phyloP scores from a whole-genome alignment of 83 land plant genomes.

The Diphasiastrum complanatum region DNA sequence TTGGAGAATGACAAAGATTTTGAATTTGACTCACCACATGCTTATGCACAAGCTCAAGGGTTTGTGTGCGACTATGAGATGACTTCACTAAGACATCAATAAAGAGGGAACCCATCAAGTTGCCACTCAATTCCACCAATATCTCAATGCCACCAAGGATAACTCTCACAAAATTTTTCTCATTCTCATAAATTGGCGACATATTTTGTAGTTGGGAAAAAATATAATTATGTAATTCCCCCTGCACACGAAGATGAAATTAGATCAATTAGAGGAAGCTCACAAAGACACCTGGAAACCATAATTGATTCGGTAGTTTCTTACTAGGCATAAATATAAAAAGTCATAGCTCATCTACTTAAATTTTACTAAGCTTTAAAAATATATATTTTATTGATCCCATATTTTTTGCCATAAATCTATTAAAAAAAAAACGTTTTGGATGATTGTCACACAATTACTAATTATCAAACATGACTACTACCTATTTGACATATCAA shows the following conservation, averaged over 20 bases:
- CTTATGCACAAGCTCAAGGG: neutral
- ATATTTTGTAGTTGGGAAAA: neutral
- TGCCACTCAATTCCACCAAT: constrained; percentile 6
- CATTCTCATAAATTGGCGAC: neutral
- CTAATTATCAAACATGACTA: too few species aligned
- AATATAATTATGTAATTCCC: constrained; percentile 1
- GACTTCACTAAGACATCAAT: neutral
- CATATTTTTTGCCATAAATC: too few species aligned
- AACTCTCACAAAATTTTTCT: neutral
- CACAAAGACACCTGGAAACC: too few species aligned
- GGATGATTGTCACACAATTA: too few species aligned
- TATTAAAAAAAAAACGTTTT: too few species aligned
- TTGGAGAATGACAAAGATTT: neutral
- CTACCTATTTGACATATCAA: too few species aligned
- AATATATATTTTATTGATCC: too few species aligned
- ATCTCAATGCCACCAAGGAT: neutral
- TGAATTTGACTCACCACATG: constrained; percentile 4
- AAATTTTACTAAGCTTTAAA: too few species aligned
- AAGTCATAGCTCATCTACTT: too few species aligned
- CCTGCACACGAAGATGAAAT: constrained; percentile 1
- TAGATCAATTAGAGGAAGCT: neutral
- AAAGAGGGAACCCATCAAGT: neutral
- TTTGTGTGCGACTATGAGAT: neutral
- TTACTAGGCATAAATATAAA: too few species aligned
- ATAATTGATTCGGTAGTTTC: too few species aligned